phyloP scores from a whole-genome alignment of 106 monocot genomes.

The Platanthera zijinensis region DNA sequence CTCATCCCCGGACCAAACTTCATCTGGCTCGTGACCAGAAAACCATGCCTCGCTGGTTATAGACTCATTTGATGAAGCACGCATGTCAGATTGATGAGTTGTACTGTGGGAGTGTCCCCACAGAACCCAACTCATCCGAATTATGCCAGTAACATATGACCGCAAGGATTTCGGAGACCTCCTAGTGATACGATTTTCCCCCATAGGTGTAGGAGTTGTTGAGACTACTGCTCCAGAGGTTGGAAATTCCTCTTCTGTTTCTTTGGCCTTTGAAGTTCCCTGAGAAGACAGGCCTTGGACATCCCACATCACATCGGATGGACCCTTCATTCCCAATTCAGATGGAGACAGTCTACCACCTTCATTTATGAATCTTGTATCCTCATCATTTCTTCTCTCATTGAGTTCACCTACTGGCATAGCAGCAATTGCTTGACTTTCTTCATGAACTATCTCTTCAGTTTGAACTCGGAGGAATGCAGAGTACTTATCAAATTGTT shows the following conservation, averaged over 20 bases:
- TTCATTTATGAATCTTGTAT: constrained; percentile 14
- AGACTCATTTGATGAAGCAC: constrained; percentile 66
- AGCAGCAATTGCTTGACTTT: constrained; percentile 7
- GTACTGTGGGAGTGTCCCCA: constrained; percentile 29
- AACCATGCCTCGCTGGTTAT: constrained; percentile 59
- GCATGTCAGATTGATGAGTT: constrained; percentile 28
- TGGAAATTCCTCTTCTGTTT: constrained; percentile 15
- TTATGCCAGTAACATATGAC: constrained; percentile 65
- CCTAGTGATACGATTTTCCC: constrained; percentile 30
- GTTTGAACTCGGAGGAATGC: not conserved
- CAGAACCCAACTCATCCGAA: constrained; percentile 46
- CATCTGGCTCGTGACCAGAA: constrained; percentile 61
- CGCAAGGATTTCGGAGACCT: constrained; percentile 64
- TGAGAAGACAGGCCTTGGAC: constrained; percentile 24
- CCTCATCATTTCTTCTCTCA: constrained; percentile 5
- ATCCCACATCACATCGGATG: constrained; percentile 71
- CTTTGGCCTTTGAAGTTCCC: constrained; percentile 23
- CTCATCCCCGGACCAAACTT: constrained; percentile 16
- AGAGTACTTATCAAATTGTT: constrained; percentile 18
- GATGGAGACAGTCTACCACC: constrained; percentile 25
- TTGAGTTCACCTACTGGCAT: constrained; percentile 4
- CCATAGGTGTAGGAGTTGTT: constrained; percentile 7
- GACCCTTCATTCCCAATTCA: constrained; percentile 33
- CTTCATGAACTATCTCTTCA: not conserved
- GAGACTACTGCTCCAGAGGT: constrained; percentile 9